Conservation (phyloP, 2,329 filamentous ascomycete genomes). For the Penicillium sp. region DNA sequence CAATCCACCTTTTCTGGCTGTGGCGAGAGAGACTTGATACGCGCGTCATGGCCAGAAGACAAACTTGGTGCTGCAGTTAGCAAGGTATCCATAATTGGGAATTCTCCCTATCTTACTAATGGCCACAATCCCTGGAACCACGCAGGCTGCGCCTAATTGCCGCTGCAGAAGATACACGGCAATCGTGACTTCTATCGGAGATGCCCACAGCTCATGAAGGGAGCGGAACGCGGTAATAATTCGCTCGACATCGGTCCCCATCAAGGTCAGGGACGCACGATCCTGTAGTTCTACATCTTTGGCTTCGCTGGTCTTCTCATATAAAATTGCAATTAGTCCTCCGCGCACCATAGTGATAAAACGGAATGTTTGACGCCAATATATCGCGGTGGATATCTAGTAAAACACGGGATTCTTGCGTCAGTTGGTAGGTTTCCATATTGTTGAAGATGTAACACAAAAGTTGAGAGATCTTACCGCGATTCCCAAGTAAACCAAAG, state of each 20-base stretch:
- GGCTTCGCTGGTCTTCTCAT: constrained; percentile 4
- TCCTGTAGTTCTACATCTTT: background rate
- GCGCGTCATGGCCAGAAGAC: background rate
- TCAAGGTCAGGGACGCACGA: constrained; percentile 2
- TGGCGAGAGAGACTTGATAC: background rate
- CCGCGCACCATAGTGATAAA: background rate
- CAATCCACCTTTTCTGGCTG: background rate
- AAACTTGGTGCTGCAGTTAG: background rate
- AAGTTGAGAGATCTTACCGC: background rate
- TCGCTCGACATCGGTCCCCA: constrained; percentile 5
- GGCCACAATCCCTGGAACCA: background rate
- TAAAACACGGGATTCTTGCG: too few species aligned
- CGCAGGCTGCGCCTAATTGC: background rate
- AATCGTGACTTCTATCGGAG: background rate
- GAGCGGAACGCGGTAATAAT: background rate
- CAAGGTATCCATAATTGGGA: background rate
- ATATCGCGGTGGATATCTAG: constrained; percentile 1
- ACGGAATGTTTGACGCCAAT: constrained; percentile 5
- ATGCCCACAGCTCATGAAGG: constrained; percentile 10
- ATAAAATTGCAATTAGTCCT: constrained; percentile 8
- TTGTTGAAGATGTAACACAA: background rate
- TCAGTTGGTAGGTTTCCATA: background rate
- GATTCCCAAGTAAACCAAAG: background rate
- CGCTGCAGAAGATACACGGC: constrained; percentile 5
- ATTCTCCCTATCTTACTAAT: background rate